phyloP scores from a whole-genome alignment of 2,329 filamentous ascomycete species.

The Beauveria medogensis region DNA sequence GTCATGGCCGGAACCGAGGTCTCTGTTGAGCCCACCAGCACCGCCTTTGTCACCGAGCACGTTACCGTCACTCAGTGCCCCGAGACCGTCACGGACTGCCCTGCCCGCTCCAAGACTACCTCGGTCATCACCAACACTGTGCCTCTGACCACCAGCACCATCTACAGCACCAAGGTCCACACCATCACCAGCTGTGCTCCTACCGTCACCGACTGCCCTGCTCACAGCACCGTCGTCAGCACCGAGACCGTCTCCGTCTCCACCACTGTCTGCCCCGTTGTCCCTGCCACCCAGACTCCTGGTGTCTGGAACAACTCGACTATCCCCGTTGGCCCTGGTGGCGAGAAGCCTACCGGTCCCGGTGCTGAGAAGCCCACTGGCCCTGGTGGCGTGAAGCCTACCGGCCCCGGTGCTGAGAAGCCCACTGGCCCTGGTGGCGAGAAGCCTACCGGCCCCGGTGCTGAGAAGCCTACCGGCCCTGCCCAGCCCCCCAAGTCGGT shows the following conservation, averaged over 20 bases:
- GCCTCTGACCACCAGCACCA: constrained; percentile 41
- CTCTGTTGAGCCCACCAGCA: constrained; percentile 26
- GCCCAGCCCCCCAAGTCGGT: background rate
- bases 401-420: constrained; percentile 1
- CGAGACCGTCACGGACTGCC: constrained; percentile 54
- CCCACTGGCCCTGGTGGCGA: background rate
- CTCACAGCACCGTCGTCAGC: constrained; percentile 26
- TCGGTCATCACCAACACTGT: constrained; percentile 29
- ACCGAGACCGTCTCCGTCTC: constrained; percentile 31
- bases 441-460: too few species aligned
- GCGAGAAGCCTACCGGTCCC: background rate
- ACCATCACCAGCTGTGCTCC: constrained; percentile 55
- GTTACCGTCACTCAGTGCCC: constrained; percentile 56
- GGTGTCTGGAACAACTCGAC: constrained; percentile 14
- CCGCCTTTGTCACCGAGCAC: constrained; percentile 50
- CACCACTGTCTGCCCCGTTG: constrained; percentile 33
- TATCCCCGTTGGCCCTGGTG: constrained; percentile 11
- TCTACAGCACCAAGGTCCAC: constrained; percentile 51
- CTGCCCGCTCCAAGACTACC: constrained; percentile 32
- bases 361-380: constrained; percentile 13
- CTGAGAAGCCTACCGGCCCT: background rate
- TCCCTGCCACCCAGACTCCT: constrained; percentile 18
- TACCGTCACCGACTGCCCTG: constrained; percentile 55
- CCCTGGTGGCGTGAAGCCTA: constrained; percentile 14
- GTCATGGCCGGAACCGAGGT: constrained; percentile 21